phyloP scores from a whole-genome alignment of 2,329 filamentous ascomycete species.

The Neurospora sp. region DNA sequence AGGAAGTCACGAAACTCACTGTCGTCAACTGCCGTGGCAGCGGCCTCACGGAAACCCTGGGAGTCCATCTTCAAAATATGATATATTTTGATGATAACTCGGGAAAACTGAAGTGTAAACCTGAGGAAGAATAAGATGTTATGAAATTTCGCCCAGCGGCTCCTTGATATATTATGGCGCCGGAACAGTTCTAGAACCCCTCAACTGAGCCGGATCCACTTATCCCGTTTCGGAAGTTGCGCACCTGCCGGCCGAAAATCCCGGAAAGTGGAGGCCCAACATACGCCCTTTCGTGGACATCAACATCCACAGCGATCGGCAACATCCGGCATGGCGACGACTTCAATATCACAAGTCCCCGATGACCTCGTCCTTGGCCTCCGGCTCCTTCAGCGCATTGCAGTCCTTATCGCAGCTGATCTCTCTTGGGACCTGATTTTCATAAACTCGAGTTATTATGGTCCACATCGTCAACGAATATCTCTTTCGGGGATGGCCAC shows the following conservation, averaged over 20 bases:
- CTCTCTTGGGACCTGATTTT: background rate
- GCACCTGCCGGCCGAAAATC: background rate
- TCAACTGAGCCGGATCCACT: background rate
- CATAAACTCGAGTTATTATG: background rate
- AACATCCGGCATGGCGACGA: background rate
- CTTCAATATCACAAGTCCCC: background rate
- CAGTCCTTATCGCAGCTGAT: constrained; percentile 5
- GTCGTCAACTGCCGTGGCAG: constrained; percentile 17
- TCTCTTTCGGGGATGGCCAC: background rate
- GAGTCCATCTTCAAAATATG: constrained; percentile 15
- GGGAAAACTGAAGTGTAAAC: background rate
- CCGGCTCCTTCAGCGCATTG: background rate
- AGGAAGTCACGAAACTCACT: constrained; percentile 9
- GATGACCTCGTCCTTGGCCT: background rate
- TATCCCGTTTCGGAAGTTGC: background rate
- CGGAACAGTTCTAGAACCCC: background rate
- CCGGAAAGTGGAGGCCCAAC: background rate
- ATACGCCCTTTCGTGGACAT: background rate
- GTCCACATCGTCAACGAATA: background rate
- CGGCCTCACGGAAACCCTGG: constrained; percentile 15
- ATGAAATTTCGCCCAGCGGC: background rate
- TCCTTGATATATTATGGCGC: background rate
- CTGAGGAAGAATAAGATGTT: background rate
- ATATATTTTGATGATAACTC: background rate
- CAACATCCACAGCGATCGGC: background rate